Base-by-base conservation (phyloP, 352 stramenopile species). In the Globisporangium paddicum region DNA sequence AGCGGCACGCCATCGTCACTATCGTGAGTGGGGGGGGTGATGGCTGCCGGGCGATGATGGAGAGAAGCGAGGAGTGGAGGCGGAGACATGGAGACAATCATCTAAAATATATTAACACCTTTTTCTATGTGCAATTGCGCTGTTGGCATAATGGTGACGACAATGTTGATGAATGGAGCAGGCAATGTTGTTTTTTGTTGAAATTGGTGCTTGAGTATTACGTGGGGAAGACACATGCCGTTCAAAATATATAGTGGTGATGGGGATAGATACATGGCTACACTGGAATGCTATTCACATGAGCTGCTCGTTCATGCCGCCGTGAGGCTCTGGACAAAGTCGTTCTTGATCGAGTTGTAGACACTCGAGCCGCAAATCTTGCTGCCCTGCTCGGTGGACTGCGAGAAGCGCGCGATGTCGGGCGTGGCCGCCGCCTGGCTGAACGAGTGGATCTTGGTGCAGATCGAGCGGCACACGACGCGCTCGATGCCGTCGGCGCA, bases 361-460 rank as follows among this genome's bases (percentile, higher is more conserved):
- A 86, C 70, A 10, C 63, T 21, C 7, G 67, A 64, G 30, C 77
- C 75, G 28, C 75, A 87, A 32, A 71, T 19, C 21, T 60, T 69
- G 25, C 62, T 60, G 14, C 69, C 70, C 23, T 64, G 34, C 23
- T 64, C 49, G 2, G 67, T 59, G n/a, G 56, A 63, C 38, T 72
- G 51, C 44, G 71, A 54, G 41, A 71, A 81, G 52, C 71, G 52
- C 16, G 50, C 37, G 21, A 77, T 57, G 21, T 32, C 46, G 9
- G 55, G 54, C 1, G 67, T 55, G 13, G 62, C 18, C 13, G 62
- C 37, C 44, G 40, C 5, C 6, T 48, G 25, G 26, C 54, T 62
- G 37, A 77, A 72, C n/a, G 63, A 69, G 40, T 79, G 65, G 42
- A 82, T 62, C 65, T 89, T 89, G 28, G 79, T 80, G 66, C 76